These are phyloP conservation scores for Clarireedia paspali DNA, from an alignment of 2,329 filamentous ascomycete genomes.

Conservation along the genomic window DNA sequence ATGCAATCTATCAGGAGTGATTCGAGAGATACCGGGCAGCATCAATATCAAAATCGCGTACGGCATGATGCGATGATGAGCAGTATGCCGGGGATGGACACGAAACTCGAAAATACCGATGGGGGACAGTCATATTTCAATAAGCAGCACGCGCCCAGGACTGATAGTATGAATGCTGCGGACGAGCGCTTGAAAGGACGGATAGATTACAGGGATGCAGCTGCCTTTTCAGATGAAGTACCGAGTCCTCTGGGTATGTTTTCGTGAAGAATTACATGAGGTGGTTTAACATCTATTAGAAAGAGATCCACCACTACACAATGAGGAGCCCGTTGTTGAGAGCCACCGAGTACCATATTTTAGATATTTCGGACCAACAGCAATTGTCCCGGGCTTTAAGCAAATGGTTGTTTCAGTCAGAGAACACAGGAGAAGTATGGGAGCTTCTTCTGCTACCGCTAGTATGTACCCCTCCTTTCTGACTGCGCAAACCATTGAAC, in stretches of 20 bases:
- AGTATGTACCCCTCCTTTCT: slow-evolving; percentile 11
- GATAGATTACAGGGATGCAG: slow-evolving; percentile 17
- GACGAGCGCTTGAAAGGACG: not conserved
- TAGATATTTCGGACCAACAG: slow-evolving; percentile 82
- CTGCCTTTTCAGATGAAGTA: slow-evolving; percentile 20
- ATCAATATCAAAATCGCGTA: not conserved
- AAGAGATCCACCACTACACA: not conserved
- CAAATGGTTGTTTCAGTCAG: slow-evolving; percentile 80
- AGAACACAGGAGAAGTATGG: slow-evolving; percentile 52
- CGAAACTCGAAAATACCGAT: not conserved
- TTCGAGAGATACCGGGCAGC: not conserved
- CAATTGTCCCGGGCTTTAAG: slow-evolving; percentile 86
- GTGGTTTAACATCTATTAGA: slow-evolving; percentile 30
- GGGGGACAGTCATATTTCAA: not conserved
- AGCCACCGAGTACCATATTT: slow-evolving; percentile 76
- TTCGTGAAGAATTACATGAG: not conserved
- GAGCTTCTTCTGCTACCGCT: slow-evolving; percentile 20
- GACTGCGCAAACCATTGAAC: not conserved
- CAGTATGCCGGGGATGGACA: not conserved
- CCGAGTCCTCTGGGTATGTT: slow-evolving; percentile 26
- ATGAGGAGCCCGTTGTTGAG: slow-evolving; percentile 30
- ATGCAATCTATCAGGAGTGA: not conserved
- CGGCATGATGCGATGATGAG: not conserved
- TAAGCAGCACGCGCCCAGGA: not conserved
- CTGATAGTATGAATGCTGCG: not conserved